phyloP scores from a whole-genome alignment of 371 early-diverging fungal species.

The Mortierella sp. region DNA sequence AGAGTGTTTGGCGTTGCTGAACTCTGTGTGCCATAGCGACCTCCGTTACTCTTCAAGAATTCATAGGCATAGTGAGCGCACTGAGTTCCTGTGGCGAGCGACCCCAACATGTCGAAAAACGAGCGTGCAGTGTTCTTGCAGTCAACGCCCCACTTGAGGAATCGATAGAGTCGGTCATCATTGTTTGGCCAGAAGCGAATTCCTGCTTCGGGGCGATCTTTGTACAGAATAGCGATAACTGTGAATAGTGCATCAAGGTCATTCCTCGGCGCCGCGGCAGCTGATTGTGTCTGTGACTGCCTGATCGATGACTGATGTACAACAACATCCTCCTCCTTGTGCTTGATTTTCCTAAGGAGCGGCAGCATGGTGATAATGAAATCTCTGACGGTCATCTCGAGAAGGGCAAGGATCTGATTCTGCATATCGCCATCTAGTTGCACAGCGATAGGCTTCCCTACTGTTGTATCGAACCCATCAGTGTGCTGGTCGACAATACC shows the following conservation, averaged over 20 bases:
- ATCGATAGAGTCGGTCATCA: conserved; percentile 70
- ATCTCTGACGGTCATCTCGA: conserved; percentile 63
- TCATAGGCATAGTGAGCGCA: conserved; percentile 73
- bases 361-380: conserved; percentile 68
- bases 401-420: conserved; percentile 67
- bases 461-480: conserved; percentile 52
- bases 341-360: conserved; percentile 73
- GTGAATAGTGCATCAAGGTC: conserved; percentile 76
- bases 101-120: conserved; percentile 81
- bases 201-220: conserved; percentile 80
- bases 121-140: conserved; percentile 70
- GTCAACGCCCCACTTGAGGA: conserved; percentile 81
- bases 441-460: conserved; percentile 43
- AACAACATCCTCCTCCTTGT: conserved; percentile 80
- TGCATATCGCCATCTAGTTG: conserved; percentile 34
- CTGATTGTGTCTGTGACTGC: conserved; percentile 32
- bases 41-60: conserved; percentile 64
- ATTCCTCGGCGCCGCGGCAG: conserved; percentile 58
- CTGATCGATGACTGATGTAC: conserved; percentile 56
- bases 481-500: conserved; percentile 50
- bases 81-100: conserved; percentile 76
- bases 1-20: conserved; percentile 58
- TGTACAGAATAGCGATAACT: conserved; percentile 79
- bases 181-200: conserved; percentile 81
- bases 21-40: conserved; percentile 54